These are phyloP conservation scores for Pichia insulana DNA, from an alignment of 805 yeast species.

Conservation along the genomic window DNA sequence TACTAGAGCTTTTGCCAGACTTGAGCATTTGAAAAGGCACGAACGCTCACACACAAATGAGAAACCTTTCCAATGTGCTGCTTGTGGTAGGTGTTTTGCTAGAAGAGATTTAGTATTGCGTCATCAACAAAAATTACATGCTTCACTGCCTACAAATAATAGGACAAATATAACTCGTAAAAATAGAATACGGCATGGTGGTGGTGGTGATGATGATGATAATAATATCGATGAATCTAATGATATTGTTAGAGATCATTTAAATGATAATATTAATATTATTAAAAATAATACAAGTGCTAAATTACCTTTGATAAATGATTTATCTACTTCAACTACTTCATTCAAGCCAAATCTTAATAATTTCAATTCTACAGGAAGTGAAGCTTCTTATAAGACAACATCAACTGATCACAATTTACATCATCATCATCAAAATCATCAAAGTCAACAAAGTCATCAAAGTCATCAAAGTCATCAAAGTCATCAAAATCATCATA, in stretches of 20 bases:
- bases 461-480: slow-evolving; percentile 9
- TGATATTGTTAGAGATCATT: slow-evolving; percentile 26
- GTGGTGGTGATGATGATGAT: slow-evolving; percentile 15
- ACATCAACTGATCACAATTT: slow-evolving; percentile 2
- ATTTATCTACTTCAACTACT: slow-evolving; percentile 1
- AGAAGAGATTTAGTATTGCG: slow-evolving; percentile 79
- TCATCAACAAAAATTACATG: slow-evolving; percentile 90
- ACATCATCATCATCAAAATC: background rate
- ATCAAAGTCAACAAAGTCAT: slow-evolving; percentile 7
- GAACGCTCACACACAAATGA: slow-evolving; percentile 93
- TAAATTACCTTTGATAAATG: slow-evolving; percentile 33
- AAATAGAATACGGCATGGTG: slow-evolving; percentile 18
- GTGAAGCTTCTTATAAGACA: background rate
- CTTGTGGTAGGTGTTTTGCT: slow-evolving; percentile 94
- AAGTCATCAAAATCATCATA: slow-evolving; percentile 8
- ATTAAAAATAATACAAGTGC: slow-evolving; percentile 43
- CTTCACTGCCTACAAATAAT: slow-evolving; percentile 37
- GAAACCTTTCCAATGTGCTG: slow-evolving; percentile 92
- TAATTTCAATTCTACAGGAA: slow-evolving; percentile 1
- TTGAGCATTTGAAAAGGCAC: slow-evolving; percentile 90
- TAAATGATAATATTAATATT: slow-evolving; percentile 43
- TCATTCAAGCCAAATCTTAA: slow-evolving; percentile 7
- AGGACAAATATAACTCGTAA: slow-evolving; percentile 28
- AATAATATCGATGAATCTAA: no score
- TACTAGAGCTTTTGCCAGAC: slow-evolving; percentile 90